phyloP scores from a whole-genome alignment of 306 rosid species.

The Cyclanthera cordifolia region DNA sequence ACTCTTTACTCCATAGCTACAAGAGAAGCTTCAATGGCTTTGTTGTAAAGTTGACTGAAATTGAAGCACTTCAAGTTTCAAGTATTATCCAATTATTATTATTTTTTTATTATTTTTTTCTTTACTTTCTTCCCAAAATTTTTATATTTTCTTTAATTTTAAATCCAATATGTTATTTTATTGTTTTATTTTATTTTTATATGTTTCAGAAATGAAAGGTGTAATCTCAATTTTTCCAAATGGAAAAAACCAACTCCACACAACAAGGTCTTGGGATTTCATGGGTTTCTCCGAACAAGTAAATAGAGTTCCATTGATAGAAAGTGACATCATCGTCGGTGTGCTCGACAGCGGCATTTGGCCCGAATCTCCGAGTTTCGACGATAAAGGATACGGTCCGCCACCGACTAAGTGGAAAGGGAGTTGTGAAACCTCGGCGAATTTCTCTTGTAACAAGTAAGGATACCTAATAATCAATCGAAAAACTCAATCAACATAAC shows the following conservation, averaged over 20 bases:
- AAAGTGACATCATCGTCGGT: slow-evolving; percentile 16
- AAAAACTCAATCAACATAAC: no score
- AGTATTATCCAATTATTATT: slow-evolving; percentile 7
- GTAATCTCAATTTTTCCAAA: slow-evolving; percentile 35
- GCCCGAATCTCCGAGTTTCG: slow-evolving; percentile 19
- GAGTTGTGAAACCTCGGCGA: background rate
- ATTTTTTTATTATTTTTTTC: no score
- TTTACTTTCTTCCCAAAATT: no score
- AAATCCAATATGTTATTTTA: no score
- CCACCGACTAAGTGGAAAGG: slow-evolving; percentile 19
- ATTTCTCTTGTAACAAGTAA: slow-evolving; percentile 25
- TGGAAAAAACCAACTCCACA: slow-evolving; percentile 18
- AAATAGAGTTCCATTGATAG: background rate
- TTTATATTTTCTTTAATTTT: no score
- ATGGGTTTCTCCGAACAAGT: slow-evolving; percentile 6
- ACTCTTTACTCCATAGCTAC: slow-evolving; percentile 20
- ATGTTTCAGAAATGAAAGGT: slow-evolving; percentile 19
- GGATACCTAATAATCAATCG: no score
- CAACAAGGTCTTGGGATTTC: slow-evolving; percentile 35
- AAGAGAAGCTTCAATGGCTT: slow-evolving; percentile 35
- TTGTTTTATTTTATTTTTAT: no score
- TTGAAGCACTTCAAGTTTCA: slow-evolving; percentile 26
- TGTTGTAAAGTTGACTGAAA: slow-evolving; percentile 23
- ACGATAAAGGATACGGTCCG: slow-evolving; percentile 20
- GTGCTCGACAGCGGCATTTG: slow-evolving; percentile 17